Evolutionary conservation across 2,329 filamentous ascomycete genomes (phyloP), one percentile per base, ranked within the genome.

Genomic region (Talaromyces sp.): DNA sequence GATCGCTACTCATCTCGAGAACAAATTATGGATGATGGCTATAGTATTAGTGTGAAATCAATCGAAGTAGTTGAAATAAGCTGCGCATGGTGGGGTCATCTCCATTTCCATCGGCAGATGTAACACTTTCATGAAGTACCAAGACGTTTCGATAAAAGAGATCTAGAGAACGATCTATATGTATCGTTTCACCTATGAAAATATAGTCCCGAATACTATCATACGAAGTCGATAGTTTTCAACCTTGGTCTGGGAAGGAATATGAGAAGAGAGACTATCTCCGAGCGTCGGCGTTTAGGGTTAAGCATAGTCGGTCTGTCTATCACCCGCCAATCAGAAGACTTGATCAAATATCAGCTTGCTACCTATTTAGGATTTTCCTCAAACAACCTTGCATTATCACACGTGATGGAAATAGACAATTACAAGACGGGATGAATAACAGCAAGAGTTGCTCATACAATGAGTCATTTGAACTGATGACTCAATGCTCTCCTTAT

Each of bases 251-350:
- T 33, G 9, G n/a, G n/a, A 1, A 3, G 16, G 14, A 24, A 22
- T 2, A 9, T 31, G 3, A 31, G 14, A 27, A 37, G 27, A 47
- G 45, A 56, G n/a, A 3, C 19, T 56, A 37, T 56, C 52, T 56
- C 52, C 31, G 33, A 37, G 52, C 31, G 16, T 56, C 52, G 52
- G 52, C 33, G n/a, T 56, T 56, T 56, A 56, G 52, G 52, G 52
- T 22, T 56, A 56, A 19, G 9, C 9, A 10, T 22, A 8, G 31
- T 22, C 33, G 50, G 10, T 33, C 49, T 54, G 3, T 11, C 1
- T 31, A 4, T 19, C 1, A 10, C 11, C 4, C 31, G 11, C 52
- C 52, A 56, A 56, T 56, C 52, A 56, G 33, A 56, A 56, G 33
- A 22, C 31, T 22, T 24, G 22, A 8, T 9, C 27, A 33, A n/a